Evolutionary conservation across 2,329 filamentous ascomycete genomes (phyloP), one percentile per base, ranked within the genome.

Genomic region (Monosporascus sp.): DNA sequence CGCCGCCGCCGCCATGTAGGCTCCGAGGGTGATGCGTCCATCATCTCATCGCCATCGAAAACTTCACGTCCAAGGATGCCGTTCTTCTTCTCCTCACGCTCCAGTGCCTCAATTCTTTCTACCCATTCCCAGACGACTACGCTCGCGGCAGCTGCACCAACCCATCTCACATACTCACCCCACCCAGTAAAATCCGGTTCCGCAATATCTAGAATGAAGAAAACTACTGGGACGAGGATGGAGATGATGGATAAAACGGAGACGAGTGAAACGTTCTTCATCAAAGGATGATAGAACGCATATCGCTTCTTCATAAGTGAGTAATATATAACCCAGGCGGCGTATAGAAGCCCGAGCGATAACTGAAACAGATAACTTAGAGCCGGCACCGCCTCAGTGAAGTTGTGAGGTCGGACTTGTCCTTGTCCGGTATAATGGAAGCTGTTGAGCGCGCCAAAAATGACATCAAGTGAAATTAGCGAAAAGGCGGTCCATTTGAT

Each of bases 111-210:
- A 48, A 97, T 97, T 26, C 92, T 82, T 70, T 97, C 92, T 3
- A 97, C 92, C 92, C 92, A 97, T 70, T 97, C 92, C 92, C 92
- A 97, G 2, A 97, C 92, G 22, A 96, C 89, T n/a, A 96, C 92
- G 71, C 91, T 96, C 27, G 92, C 92, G 1, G 91, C 91, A 0
- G 92, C 91, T 1, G 91, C 91, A 48, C 92, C 92, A n/a, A 96
- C 92, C 92, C 92, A 97, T 64, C 91, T 80, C 46, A 96, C 92
- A 66, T 96, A 97, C 65, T 96, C 92, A 66, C 92, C 92, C 92
- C 92, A 97, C 8, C 88, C 90, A 40, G 89, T 89, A 56, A 96
- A 87, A 56, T 90, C 85, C 26, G 90, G 87, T 63, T 93, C 87
- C 8, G 87, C 87, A 48, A 97, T 91, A 67, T 97, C 92, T 60